phyloP scores from a whole-genome alignment of 2,329 filamentous ascomycete species.

The Ascochyta koolunga region DNA sequence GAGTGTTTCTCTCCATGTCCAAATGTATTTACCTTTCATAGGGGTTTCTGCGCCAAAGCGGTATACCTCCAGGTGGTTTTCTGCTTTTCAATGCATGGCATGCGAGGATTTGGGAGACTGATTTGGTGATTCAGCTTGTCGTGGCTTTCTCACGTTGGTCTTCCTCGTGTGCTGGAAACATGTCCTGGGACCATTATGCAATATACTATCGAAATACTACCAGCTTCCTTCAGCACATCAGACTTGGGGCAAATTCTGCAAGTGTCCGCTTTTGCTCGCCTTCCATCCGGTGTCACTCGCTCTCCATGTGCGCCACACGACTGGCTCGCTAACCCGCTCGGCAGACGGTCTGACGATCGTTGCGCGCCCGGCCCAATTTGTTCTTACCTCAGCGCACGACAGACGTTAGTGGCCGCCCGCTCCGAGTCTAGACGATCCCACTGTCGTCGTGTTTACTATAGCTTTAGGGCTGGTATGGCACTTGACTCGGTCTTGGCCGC shows the following conservation, averaged over 20 bases:
- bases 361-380: not conserved
- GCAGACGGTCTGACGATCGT: not conserved
- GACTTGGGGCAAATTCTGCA: not conserved
- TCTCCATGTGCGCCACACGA: not conserved
- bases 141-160: conserved; percentile 4
- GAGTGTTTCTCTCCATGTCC: conserved; percentile 21
- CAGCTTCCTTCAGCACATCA: not conserved
- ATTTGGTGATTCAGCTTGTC: conserved; percentile 2
- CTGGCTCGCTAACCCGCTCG: conserved; percentile 9
- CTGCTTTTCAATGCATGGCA: conserved; percentile 40
- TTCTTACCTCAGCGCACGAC: not conserved
- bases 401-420: not conserved
- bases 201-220: conserved; percentile 7
- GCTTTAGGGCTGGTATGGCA: not conserved
- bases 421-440: not conserved
- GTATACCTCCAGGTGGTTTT: conserved; percentile 43
- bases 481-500: not conserved
- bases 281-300: not conserved
- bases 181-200: conserved; percentile 2
- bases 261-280: not conserved
- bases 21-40: conserved; percentile 45
- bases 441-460: not conserved
- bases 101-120: conserved; percentile 27
- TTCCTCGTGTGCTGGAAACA: conserved; percentile 14
- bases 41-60: conserved; percentile 23